phyloP scores from a whole-genome alignment of 1,284 basidiomycete genomes.

The Rugosomyces carneus region DNA sequence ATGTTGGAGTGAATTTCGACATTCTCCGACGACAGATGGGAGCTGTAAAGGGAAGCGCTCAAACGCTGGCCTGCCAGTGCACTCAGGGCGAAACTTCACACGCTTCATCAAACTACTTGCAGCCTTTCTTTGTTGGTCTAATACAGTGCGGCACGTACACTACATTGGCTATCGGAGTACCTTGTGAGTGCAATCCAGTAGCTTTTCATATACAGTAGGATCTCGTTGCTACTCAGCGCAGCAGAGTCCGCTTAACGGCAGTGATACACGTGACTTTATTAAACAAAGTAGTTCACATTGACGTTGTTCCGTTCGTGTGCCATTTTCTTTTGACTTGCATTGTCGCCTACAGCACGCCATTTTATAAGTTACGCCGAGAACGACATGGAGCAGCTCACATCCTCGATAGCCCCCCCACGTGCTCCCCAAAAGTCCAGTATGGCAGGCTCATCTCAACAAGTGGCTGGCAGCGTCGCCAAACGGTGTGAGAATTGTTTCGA shows the following conservation, averaged over 20 bases:
- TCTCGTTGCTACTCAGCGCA: no score
- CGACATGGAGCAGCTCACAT: slow-evolving; percentile 67
- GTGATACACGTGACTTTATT: slow-evolving; percentile 5
- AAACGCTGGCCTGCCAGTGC: slow-evolving; percentile 5
- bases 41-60: slow-evolving; percentile 1
- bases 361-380: slow-evolving; percentile 11
- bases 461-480: slow-evolving; percentile 73
- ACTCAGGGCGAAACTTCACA: slow-evolving; percentile 15
- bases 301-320: background rate
- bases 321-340: background rate
- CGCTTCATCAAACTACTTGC: slow-evolving; percentile 9
- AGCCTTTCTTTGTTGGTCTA: no score
- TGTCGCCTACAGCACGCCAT: no score
- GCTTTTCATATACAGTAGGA: no score
- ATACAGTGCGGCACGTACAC: no score
- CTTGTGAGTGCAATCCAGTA: no score
- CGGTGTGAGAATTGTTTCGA: slow-evolving; percentile 37
- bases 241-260: no score
- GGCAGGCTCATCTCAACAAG: slow-evolving; percentile 45
- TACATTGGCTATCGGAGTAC: no score
- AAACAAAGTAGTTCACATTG: background rate
- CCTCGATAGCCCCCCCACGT: slow-evolving; percentile 55
- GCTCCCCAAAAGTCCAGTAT: slow-evolving; percentile 48
- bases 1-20: slow-evolving; percentile 61
- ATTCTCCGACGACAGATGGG: slow-evolving; percentile 29